A percentile compares a stretch with the other conserved stretches of the same genome.
Evolutionary conservation across 1,139 yeast species (phyloP).

Genomic region (Magnusiomyces ingens): DNA sequence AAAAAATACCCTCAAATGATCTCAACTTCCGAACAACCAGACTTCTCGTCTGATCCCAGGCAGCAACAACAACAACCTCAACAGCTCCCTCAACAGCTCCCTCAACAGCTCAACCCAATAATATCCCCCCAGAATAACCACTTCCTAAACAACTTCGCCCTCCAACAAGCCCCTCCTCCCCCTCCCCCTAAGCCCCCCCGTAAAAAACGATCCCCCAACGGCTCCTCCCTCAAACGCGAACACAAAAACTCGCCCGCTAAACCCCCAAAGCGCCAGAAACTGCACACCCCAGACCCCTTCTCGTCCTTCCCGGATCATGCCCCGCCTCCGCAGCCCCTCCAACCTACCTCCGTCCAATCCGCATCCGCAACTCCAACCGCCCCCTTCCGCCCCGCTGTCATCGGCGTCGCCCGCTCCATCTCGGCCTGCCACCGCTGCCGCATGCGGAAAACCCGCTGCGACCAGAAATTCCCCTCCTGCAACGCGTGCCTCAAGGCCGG

Average conservation of each 20-base stretch:
- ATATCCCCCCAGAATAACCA: too few species aligned
- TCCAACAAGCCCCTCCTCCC: background rate
- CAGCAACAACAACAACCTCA: background rate
- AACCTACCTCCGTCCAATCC: background rate
- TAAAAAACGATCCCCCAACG: background rate
- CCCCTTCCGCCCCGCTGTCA: slow-evolving; percentile 9
- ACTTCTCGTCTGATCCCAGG: background rate
- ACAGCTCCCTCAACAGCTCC: background rate
- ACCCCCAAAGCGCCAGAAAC: too few species aligned
- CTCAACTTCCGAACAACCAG: too few species aligned
- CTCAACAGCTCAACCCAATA: too few species aligned
- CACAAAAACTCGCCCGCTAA: too few species aligned
- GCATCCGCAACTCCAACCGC: background rate
- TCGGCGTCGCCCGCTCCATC: slow-evolving; percentile 34
- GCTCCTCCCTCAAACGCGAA: too few species aligned
- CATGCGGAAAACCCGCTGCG: slow-evolving; percentile 72
- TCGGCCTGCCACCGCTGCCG: slow-evolving; percentile 85
- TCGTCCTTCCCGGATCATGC: too few species aligned
- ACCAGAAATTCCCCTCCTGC: slow-evolving; percentile 76
- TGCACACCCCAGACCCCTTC: too few species aligned
- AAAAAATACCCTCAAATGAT: background rate
- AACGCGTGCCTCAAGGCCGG: slow-evolving; percentile 60
- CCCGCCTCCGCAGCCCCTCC: background rate
- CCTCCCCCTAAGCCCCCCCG: background rate
- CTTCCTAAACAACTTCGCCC: too few species aligned